Evolutionary conservation across 2,329 filamentous ascomycete genomes (phyloP), one percentile per base, ranked within the genome.

Genomic region (Rugonectria rugulosa): DNA sequence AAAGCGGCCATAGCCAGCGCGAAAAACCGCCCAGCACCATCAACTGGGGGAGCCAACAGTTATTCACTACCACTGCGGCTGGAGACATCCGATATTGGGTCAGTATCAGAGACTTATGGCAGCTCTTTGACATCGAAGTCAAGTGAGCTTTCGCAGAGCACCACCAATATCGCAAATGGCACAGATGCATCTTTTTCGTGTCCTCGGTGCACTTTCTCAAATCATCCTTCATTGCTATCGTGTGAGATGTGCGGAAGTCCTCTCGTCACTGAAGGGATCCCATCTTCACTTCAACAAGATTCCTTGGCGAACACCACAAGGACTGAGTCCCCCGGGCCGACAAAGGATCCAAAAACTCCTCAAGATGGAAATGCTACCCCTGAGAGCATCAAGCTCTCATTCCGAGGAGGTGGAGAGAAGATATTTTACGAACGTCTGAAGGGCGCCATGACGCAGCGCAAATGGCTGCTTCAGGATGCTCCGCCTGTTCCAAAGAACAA

Each of bases 211-310:
- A 99, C 95, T 1, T 98, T 98, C 68, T 81, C 89, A 32, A 99
- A 99, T 65, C 92, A 98, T 69, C 91, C 92, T 1, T 97, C 91
- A 3, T 77, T 99, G 11, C 76, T 87, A 11, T 85, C 88, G 5
- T 99, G 95, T 68, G 95, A 99, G 74, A 92, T 99, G 47, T 99
- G 95, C 68, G 91, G 91, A 11, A 91, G 88, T 1, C 83, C 91
- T 7, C 77, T 97, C 4, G 75, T 86, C 44, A 85, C 85, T 12
- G 81, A 79, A 59, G 77, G 79, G 48, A 66, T 77, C 23, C 73
- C 75, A 40, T 49, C 73, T 67, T 47, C 64, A 10, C 27, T 62
- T 15, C 58, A 63, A 59, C 77, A 65, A 66, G 73, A 37, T 43
- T 77, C 56, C 74, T 24, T 77, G 77, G 17, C 71, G 65, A 27